Evolutionary conservation across 1,139 yeast species (phyloP), one percentile per base, ranked within the genome.

Genomic region (Blastobotrys capitulatus): DNA sequence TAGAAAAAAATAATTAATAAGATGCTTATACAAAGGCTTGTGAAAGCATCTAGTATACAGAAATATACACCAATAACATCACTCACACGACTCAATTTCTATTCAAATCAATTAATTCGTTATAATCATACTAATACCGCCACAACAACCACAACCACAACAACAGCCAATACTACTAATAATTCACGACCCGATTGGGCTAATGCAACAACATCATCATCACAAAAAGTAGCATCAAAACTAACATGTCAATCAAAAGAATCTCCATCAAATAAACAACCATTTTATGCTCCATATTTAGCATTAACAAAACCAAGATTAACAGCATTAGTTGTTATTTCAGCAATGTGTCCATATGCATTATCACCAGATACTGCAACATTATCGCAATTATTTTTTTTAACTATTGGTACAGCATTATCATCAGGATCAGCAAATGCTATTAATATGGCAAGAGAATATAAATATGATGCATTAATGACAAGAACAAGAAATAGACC

Each of bases 371-470:
- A 77, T 56, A 80, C 90, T 1, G 83, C 82, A 0, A 80, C 95
- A 1, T 67, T 92, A 1, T 72, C 80, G 10, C 83, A 87, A 57
- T 74, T 92, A 40, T 59, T 85, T 39, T 81, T 82, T 57, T 72
- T 92, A 36, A 86, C 97, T 0, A 65, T 77, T 0, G 99, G 99
- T 15, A 92, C 97, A 0, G 80, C 92, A 1, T 69, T 92, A 42
- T 79, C 95, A 57, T 88, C 97, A 0, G 95, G 95, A 9, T 82
- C 96, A 2, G 99, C 99, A 1, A 92, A 92, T 68, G 95, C 97
- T 2, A 88, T 92, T 47, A 92, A 92, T 64, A 92, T 90, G 96
- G 97, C 90, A 1, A 75, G 98, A 55, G 99, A 92, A 66, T 96
- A 97, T 7, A 85, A 80, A 27, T 92, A 80, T 63, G 99, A 92